phyloP scores from a whole-genome alignment of 2,329 filamentous ascomycete species.

The Trichophyton rubrum region DNA sequence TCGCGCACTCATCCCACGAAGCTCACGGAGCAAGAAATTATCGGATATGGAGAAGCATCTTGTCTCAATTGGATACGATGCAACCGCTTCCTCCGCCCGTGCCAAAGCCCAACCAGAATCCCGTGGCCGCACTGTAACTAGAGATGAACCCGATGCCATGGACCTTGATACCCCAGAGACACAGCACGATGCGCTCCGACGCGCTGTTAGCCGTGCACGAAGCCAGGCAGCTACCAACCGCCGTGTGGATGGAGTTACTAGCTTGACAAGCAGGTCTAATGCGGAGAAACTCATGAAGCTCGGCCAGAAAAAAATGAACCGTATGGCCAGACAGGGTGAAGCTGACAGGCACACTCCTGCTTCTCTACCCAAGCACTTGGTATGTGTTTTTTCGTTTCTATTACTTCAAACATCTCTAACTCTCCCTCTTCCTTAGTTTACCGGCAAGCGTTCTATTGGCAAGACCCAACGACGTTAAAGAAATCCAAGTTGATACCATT shows the following conservation, averaged over 20 bases:
- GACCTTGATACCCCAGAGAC: constrained; percentile 31
- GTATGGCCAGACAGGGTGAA: constrained; percentile 93
- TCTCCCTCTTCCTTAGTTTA: constrained; percentile 44
- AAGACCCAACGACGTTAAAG: constrained; percentile 50
- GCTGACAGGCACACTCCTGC: constrained; percentile 80
- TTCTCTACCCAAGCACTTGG: constrained; percentile 77
- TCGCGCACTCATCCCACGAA: constrained; percentile 80
- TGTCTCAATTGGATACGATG: constrained; percentile 69
- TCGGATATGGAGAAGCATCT: constrained; percentile 79
- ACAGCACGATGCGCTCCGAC: constrained; percentile 40
- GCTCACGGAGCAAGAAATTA: constrained; percentile 65
- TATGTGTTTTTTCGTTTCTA: constrained; percentile 29
- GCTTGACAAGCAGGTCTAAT: constrained; percentile 56
- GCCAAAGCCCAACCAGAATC: constrained; percentile 38
- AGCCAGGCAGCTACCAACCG: constrained; percentile 40
- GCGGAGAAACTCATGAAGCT: constrained; percentile 80
- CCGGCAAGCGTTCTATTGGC: constrained; percentile 87
- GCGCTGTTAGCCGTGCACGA: constrained; percentile 60
- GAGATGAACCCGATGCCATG: constrained; percentile 47
- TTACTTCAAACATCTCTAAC: constrained; percentile 7
- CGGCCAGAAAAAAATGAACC: constrained; percentile 96
- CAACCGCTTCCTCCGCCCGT: constrained; percentile 60
- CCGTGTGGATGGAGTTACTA: constrained; percentile 45
- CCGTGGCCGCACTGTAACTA: constrained; percentile 60
- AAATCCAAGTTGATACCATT: constrained; percentile 4